Percentiles rank a stretch among this genome's conserved stretches.
Evolutionary conservation across 2,329 filamentous ascomycete genomes (phyloP).

Genomic region (Grosmannia clavigera): DNA sequence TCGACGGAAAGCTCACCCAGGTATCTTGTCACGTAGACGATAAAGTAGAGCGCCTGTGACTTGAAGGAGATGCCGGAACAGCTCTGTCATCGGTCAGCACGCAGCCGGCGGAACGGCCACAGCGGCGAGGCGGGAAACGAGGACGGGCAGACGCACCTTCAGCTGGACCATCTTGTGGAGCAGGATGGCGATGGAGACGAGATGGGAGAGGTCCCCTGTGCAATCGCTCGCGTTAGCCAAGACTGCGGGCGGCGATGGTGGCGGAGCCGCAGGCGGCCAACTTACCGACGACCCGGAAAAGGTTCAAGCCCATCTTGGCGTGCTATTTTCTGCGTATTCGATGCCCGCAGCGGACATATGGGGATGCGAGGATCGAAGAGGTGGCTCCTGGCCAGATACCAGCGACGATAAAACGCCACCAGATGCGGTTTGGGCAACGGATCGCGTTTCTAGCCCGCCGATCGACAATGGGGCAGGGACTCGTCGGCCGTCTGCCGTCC

Average conservation of each 20-base stretch:
- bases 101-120: not conserved
- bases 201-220: constrained; percentile 85
- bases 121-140: not conserved
- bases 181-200: constrained; percentile 86
- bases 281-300: constrained; percentile 45
- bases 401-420: not conserved
- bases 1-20: constrained; percentile 43
- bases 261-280: not conserved
- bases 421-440: not conserved
- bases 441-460: not conserved
- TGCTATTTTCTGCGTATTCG: not conserved
- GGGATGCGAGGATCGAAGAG: not conserved
- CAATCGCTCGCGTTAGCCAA: not conserved
- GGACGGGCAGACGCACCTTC: constrained; percentile 50
- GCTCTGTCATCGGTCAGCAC: constrained; percentile 47
- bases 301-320: constrained; percentile 37
- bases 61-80: constrained; percentile 98
- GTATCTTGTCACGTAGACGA: constrained; percentile 91
- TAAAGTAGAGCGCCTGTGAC: constrained; percentile 85
- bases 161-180: constrained; percentile 93
- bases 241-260: not conserved
- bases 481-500: not conserved
- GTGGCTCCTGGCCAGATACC: not conserved
- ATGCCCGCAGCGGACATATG: not conserved
- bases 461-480: not conserved